Evolutionary conservation across 1,139 yeast species (phyloP).

Genomic region (Lodderomyces metapsilosis): DNA sequence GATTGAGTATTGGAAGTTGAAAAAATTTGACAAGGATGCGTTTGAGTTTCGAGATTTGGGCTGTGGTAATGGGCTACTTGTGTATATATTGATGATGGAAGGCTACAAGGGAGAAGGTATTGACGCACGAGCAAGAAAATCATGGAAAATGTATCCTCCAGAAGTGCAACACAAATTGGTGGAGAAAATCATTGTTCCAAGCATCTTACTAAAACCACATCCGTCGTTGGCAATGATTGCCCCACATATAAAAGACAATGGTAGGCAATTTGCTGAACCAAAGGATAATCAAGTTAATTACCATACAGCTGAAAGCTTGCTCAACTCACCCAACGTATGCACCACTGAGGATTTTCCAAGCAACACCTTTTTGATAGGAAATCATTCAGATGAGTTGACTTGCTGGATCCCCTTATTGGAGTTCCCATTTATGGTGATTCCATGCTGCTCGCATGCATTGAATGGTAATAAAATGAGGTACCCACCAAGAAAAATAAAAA

Average conservation of each 20-base stretch:
- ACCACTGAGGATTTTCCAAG: constrained; percentile 65
- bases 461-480: constrained; percentile 74
- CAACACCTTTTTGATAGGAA: constrained; percentile 83
- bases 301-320: constrained; percentile 48
- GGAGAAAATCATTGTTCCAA: constrained; percentile 82
- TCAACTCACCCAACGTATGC: constrained; percentile 56
- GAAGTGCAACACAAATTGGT: constrained; percentile 54
- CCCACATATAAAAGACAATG: constrained; percentile 59
- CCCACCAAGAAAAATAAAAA: constrained; percentile 33
- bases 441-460: constrained; percentile 90
- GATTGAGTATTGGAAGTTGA: constrained; percentile 78
- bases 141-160: constrained; percentile 76
- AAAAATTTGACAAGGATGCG: constrained; percentile 41
- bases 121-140: constrained; percentile 86
- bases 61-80: constrained; percentile 91
- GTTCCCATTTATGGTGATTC: constrained; percentile 85
- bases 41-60: constrained; percentile 88
- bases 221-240: constrained; percentile 54
- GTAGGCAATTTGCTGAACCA: constrained; percentile 43
- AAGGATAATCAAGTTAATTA: constrained; percentile 31
- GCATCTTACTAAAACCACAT: constrained; percentile 64
- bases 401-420: constrained; percentile 93
- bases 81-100: constrained; percentile 70
- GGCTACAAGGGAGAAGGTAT: constrained; percentile 84
- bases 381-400: constrained; percentile 93